Evolutionary conservation across 768 basidiomycete genomes (phyloP), one percentile per base, ranked within the genome.

Genomic region (Tylopilus plumbeoviolaceoides): DNA sequence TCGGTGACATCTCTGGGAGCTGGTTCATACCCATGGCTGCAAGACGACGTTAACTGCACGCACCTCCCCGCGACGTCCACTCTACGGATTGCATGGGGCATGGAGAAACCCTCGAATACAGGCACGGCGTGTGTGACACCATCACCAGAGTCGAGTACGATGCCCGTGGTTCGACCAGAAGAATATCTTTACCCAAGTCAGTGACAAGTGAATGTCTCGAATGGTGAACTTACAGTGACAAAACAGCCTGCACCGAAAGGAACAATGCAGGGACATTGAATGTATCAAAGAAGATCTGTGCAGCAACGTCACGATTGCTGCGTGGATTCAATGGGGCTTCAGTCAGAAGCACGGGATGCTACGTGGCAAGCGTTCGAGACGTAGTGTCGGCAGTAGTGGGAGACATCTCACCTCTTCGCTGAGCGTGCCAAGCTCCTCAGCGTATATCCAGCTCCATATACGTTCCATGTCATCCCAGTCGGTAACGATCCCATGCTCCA

Each of bases 381-480:
- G n/a, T 54, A 21, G 33, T 2, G 5, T 12, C 41, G 14, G 42
- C 23, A 6, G 44, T 11, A 23, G n/a, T 8, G 41, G 43, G 23
- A 30, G 23, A 30, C 12, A 33, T 61, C 76, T 54, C 57, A 95
- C 95, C 84, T 98, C 95, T 77, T 98, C 97, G 66, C 92, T 95
- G 61, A 98, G 75, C 5, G 95, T 97, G 20, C 91, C 90, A 42
- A 98, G 76, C 66, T 97, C 95, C 67, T 98, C 94, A 20, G 90
- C 86, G 67, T 98, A 99, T 44, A 98, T 89, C 87, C 92, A 95
- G 59, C 81, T 89, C 97, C 97, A 99, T 79, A 99, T 98, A 55
- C 91, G 84, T 70, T 99, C 97, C 97, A 99, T 99, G 67, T 99
- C 97, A 67, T 99, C 97, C 95, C 97, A 99, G 75, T 99, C 92